Base-by-base conservation (phyloP, 148 eudicot species). In the Linanthus parryae region DNA sequence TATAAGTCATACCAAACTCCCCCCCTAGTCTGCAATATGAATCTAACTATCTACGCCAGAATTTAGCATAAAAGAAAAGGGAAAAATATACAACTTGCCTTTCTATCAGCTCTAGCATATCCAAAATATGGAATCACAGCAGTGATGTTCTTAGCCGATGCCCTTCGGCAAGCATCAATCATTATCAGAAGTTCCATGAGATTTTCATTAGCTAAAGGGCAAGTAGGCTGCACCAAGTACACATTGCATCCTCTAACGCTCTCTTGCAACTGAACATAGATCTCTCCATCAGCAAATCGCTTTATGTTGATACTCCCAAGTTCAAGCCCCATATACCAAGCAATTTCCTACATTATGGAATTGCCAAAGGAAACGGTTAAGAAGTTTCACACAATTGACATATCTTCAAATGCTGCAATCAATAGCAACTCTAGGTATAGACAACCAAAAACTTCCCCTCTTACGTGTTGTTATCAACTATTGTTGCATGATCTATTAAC, bases 81-180 rank as follows among this genome's bases (percentile, higher is more conserved):
- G n/a, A n/a, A n/a, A n/a, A n/a, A n/a, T n/a, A n/a, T n/a, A n/a
- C 21, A 48, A 63, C 56, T 68, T 70, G 73, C 96, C 87, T 88
- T 87, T 55, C 96, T 77, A 68, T 91, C 98, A 70, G 98, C 98
- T 72, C 98, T 74, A 19, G 95, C 98, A 65, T 91, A 91, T 42
- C 98, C 98, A 66, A 91, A 91, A 66, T 91, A 91, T 20, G 98
- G 98, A 52, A 91, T 84, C 43, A 91, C 98, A 14, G 95, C 98
- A 48, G 98, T 87, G 50, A 91, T 91, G 54, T 65, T 86, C 54
- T 91, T 91, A 29, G 98, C 98, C 8, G 98, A 91, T 51, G 98
- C 95, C 61, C 98, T 83, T 44, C 95, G 65, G 57, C 98, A 91
- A 59, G 98, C 95, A 81, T 91, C 98, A 55, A 91, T 81, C 94